These are phyloP conservation scores for Peronospora tabacina DNA, from an alignment of 352 stramenopile species.

Conservation along the genomic window DNA sequence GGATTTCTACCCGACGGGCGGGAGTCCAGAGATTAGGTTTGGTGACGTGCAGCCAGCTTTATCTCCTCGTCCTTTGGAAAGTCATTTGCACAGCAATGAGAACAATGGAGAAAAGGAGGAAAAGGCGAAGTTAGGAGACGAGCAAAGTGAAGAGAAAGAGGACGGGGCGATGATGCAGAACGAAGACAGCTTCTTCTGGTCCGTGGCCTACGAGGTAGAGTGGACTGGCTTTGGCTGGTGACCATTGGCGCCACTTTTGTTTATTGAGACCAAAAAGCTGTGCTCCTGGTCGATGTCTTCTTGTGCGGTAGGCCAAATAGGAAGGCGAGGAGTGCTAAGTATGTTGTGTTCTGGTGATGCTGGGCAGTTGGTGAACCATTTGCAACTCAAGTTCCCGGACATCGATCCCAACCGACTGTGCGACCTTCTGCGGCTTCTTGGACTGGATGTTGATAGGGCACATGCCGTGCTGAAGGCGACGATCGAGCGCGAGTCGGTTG, in stretches of 20 bases:
- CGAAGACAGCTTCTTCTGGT: constrained; percentile 85
- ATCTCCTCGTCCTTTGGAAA: constrained; percentile 4
- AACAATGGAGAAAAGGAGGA: constrained; percentile 15
- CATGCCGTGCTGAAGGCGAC: constrained; percentile 71
- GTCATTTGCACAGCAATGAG: constrained; percentile 16
- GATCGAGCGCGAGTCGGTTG: constrained; percentile 62
- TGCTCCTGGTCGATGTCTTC: neutral
- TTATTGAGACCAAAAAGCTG: constrained; percentile 6
- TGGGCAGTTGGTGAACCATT: constrained; percentile 59
- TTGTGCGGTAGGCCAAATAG: neutral
- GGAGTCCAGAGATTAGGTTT: constrained; percentile 11
- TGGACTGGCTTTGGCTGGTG: constrained; percentile 3
- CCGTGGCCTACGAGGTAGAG: constrained; percentile 71
- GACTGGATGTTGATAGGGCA: constrained; percentile 64
- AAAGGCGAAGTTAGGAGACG: constrained; percentile 2
- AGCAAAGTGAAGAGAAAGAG: constrained; percentile 18
- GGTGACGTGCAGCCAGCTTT: constrained; percentile 4
- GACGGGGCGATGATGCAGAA: constrained; percentile 38
- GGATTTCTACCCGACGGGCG: constrained; percentile 23
- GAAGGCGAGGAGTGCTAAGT: constrained; percentile 8
- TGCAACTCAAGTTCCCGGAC: constrained; percentile 80
- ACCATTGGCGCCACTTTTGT: neutral
- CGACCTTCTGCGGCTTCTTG: constrained; percentile 64
- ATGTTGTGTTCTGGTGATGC: constrained; percentile 14
- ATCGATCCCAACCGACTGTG: constrained; percentile 65